Conservation (phyloP, 192 early-diverging fungal genomes). For the Coemansia sp. region DNA sequence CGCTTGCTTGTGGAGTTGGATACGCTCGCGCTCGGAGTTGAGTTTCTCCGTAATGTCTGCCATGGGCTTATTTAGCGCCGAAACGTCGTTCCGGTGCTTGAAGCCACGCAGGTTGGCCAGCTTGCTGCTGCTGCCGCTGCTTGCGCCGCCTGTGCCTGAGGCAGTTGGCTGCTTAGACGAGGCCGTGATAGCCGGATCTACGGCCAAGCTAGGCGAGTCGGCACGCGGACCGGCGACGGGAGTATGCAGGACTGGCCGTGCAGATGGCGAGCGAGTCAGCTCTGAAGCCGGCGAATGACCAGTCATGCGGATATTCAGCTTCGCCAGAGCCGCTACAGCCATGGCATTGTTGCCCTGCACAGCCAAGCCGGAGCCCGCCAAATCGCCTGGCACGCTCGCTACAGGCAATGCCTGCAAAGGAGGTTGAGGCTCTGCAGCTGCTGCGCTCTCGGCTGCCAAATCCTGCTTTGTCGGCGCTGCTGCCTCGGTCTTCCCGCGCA, state of each 20-base stretch:
- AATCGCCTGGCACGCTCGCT: not conserved
- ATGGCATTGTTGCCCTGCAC: slow-evolving; percentile 25
- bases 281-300: slow-evolving; percentile 27
- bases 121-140: slow-evolving; percentile 26
- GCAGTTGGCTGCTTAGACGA: slow-evolving; percentile 25
- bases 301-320: slow-evolving; percentile 55
- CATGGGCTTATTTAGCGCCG: slow-evolving; percentile 58
- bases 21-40: slow-evolving; percentile 74
- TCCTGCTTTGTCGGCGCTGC: slow-evolving; percentile 1
- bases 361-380: not conserved
- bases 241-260: slow-evolving; percentile 1
- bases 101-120: slow-evolving; percentile 54
- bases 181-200: slow-evolving; percentile 39
- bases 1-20: slow-evolving; percentile 75
- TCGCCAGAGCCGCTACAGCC: slow-evolving; percentile 43
- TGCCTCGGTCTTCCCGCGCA: slow-evolving; percentile 58
- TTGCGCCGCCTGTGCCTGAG: no score
- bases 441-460: not conserved
- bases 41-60: slow-evolving; percentile 64
- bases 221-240: not conserved
- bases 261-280: not conserved
- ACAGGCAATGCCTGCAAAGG: not conserved
- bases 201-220: slow-evolving; percentile 12
- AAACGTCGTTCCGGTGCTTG: slow-evolving; percentile 56
- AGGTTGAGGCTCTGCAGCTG: not conserved